Evolutionary conservation across 176 grass and related monocot genomes (phyloP), one percentile per base, ranked within the genome.

Genomic region (Oryza nivara): DNA sequence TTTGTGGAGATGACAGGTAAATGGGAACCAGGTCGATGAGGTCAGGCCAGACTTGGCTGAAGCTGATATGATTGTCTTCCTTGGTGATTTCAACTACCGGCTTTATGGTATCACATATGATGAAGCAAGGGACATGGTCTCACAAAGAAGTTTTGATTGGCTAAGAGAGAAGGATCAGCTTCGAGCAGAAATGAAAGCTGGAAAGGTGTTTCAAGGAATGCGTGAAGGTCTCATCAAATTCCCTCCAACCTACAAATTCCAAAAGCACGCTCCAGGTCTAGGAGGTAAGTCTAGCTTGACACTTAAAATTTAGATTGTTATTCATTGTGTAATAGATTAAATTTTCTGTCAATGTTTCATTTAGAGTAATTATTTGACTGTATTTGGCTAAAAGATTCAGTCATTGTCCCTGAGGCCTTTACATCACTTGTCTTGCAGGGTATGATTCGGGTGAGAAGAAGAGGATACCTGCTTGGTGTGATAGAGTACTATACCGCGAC

Each of bases 371-470:
- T 56, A 11, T 2, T 67, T 80, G 45, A 15, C 51, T 11, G 15
- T 58, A 61, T 43, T 68, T 26, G 43, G n/a, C 11, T 51, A 63
- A 9, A 56, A 58, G 51, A 78, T 63, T 73, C 20, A 82, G 32
- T 81, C 52, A 65, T 67, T 38, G 74, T 63, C 23, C 51, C 61
- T 84, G 16, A 84, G 73, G 67, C 66, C 23, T 78, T 20, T 32
- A 44, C 49, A 75, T 90, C 52, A 74, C 85, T 65, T 86, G 67
- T 77, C 73, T 75, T 91, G 73, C 35, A 97, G 95, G 95, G 76
- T 97, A 95, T 52, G 95, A 97, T 95, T 97, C 95, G 28, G 89
- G 95, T 56, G 95, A 97, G 87, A 95, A 97, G 80, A 97, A 97
- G 82, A 84, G 92, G 43, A 97, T 95, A 89, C 95, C 95, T 82